These are phyloP conservation scores for Colletotrichum filicis DNA, from an alignment of 2,329 filamentous ascomycete species.

Conservation along the genomic window DNA sequence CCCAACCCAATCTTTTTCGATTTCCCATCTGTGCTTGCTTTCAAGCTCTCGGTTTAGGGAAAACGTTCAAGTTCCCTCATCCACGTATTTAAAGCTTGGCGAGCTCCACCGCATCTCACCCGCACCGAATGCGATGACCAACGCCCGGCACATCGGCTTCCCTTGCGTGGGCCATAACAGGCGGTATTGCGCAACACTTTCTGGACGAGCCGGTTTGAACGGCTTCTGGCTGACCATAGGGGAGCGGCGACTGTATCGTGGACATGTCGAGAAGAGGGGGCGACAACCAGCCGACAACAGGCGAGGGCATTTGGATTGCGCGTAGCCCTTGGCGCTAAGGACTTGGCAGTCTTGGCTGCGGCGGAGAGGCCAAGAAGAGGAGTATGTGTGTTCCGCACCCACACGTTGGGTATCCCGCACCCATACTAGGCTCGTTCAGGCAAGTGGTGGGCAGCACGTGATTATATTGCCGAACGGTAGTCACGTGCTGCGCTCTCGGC, in stretches of 20 bases:
- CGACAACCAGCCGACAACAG: neutral
- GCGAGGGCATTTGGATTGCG: slow-evolving; percentile 28
- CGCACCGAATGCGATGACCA: neutral
- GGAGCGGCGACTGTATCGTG: slow-evolving; percentile 9
- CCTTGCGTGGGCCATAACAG: slow-evolving; percentile 29
- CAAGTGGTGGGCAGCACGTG: no score
- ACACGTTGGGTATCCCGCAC: no score
- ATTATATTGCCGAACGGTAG: no score
- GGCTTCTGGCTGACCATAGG: slow-evolving; percentile 26
- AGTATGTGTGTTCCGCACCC: no score
- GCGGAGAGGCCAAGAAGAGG: slow-evolving; percentile 35
- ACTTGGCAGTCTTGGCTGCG: slow-evolving; percentile 34
- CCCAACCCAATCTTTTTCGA: neutral
- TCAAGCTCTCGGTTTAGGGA: neutral
- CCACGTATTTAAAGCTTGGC: slow-evolving; percentile 14
- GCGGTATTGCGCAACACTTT: slow-evolving; percentile 32
- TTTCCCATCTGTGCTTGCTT: neutral
- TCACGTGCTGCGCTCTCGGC: no score
- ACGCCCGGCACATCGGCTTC: slow-evolving; percentile 26
- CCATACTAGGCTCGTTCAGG: no score
- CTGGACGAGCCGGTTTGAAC: slow-evolving; percentile 32
- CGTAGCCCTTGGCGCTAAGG: slow-evolving; percentile 34
- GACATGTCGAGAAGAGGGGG: slow-evolving; percentile 19
- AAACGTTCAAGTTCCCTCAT: neutral
- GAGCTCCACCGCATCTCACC: neutral